These are phyloP conservation scores for Trichodelitschia bisporula DNA, from an alignment of 495 filamentous ascomycete genomes.

Conservation along the genomic window DNA sequence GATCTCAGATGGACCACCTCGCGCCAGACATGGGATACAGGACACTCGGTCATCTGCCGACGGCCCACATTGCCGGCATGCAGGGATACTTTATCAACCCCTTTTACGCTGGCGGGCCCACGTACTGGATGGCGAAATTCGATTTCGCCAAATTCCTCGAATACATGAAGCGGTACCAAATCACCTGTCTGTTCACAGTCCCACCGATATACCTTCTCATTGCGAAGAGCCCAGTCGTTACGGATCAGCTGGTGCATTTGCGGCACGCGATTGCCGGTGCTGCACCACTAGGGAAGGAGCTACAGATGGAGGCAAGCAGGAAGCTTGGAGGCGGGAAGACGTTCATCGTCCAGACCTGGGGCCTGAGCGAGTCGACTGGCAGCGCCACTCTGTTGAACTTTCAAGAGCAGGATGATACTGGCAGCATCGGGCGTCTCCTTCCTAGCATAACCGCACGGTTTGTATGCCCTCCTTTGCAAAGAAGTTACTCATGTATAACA, in stretches of 20 bases:
- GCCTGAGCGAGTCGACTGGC: slow-evolving; percentile 12
- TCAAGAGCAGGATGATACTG: slow-evolving; percentile 8
- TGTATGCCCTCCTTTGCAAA: background rate
- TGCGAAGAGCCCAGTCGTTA: slow-evolving; percentile 10
- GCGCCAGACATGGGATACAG: slow-evolving; percentile 9
- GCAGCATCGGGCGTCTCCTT: slow-evolving; percentile 7
- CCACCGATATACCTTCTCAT: slow-evolving; percentile 14
- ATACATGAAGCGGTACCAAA: slow-evolving; percentile 9
- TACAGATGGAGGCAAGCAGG: slow-evolving; percentile 8
- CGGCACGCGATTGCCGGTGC: slow-evolving; percentile 12
- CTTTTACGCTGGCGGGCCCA: slow-evolving; percentile 5
- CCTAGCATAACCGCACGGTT: slow-evolving; percentile 7
- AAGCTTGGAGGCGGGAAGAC: slow-evolving; percentile 9
- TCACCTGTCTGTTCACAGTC: slow-evolving; percentile 12
- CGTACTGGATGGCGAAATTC: slow-evolving; percentile 14
- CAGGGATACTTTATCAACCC: slow-evolving; percentile 19
- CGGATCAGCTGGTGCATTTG: slow-evolving; percentile 9
- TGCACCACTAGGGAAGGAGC: slow-evolving; percentile 11
- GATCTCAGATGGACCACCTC: slow-evolving; percentile 2
- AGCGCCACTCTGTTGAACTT: slow-evolving; percentile 6
- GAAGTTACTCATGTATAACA: too few relatives aligned
- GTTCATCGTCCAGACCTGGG: slow-evolving; percentile 13
- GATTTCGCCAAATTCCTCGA: slow-evolving; percentile 8
- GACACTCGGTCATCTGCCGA: slow-evolving; percentile 26
- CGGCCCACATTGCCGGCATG: slow-evolving; percentile 20